A percentile compares a stretch with the other conserved stretches of the same genome.
Conservation (phyloP, 148 eudicot genomes). For the Cornus kousa region DNA sequence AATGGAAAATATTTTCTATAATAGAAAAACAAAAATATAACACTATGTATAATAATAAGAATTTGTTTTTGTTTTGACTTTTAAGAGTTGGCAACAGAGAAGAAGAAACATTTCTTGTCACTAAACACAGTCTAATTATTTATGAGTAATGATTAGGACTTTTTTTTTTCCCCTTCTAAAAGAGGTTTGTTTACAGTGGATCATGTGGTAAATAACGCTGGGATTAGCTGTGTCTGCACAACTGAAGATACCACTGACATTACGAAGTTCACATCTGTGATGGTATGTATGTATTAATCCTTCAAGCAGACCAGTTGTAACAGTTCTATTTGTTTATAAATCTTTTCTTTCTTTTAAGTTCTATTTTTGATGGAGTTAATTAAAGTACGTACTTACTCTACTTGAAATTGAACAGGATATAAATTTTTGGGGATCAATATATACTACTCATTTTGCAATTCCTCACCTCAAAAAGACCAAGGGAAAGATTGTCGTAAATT, state of each 20-base stretch:
- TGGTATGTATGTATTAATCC: slow-evolving; percentile 9
- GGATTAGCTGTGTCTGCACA: not conserved
- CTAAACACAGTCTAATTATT: too few species aligned
- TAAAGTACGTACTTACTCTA: too few species aligned
- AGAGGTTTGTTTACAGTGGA: slow-evolving; percentile 3
- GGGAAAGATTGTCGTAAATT: slow-evolving; percentile 20
- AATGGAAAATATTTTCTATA: too few species aligned
- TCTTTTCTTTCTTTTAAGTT: not conserved
- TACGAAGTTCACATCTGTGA: slow-evolving; percentile 7
- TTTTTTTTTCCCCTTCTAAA: too few species aligned
- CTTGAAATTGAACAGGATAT: slow-evolving; percentile 8
- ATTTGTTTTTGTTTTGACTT: too few species aligned
- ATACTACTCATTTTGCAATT: slow-evolving; percentile 22
- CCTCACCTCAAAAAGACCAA: slow-evolving; percentile 21
- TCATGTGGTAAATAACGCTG: slow-evolving; percentile 23
- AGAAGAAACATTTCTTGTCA: too few species aligned
- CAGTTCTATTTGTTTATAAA: too few species aligned
- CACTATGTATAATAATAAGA: too few species aligned
- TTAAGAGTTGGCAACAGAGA: too few species aligned
- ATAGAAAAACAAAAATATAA: too few species aligned
- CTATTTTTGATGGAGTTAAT: too few species aligned
- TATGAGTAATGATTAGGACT: too few species aligned
- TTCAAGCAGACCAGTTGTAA: not conserved
- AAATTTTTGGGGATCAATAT: slow-evolving; percentile 24
- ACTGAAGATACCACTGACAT: slow-evolving; percentile 7